Conservation (phyloP, 805 yeast species). For the Yarrowia osloensis region DNA sequence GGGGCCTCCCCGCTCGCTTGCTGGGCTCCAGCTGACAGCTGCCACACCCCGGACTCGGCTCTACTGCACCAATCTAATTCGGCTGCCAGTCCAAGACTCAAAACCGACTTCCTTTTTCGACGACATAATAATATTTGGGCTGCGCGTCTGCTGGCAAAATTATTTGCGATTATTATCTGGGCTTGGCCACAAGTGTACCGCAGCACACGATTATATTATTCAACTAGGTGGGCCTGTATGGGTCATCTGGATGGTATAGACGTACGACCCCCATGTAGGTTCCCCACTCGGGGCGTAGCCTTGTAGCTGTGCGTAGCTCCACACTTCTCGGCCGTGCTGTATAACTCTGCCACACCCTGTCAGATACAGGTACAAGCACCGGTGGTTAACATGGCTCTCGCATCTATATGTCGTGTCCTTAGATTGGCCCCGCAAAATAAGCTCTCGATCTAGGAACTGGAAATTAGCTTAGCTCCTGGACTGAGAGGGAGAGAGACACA, state of each 20-base stretch:
- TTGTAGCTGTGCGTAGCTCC: background rate
- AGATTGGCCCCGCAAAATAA: slow-evolving; percentile 27
- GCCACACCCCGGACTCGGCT: slow-evolving; percentile 13
- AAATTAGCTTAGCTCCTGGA: slow-evolving; percentile 17
- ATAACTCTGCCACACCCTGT: background rate
- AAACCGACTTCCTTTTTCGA: slow-evolving; percentile 22
- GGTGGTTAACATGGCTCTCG: background rate
- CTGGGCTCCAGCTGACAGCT: background rate
- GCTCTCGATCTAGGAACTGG: slow-evolving; percentile 28
- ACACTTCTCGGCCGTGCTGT: no score
- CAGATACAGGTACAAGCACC: background rate
- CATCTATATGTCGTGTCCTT: background rate
- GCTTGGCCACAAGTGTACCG: slow-evolving; percentile 21
- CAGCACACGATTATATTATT: slow-evolving; percentile 12
- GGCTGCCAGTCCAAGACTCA: slow-evolving; percentile 21
- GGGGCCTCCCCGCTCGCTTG: background rate
- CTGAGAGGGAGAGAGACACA: background rate
- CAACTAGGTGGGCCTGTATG: slow-evolving; percentile 21
- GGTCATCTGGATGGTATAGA: background rate
- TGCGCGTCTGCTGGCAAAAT: background rate
- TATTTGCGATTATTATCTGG: slow-evolving; percentile 10
- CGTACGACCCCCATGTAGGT: background rate
- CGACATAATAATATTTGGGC: slow-evolving; percentile 13
- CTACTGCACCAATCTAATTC: slow-evolving; percentile 25
- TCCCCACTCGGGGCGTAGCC: background rate